phyloP scores from a whole-genome alignment of 2,329 filamentous ascomycete species.

The Fusarium keratoplasticum region DNA sequence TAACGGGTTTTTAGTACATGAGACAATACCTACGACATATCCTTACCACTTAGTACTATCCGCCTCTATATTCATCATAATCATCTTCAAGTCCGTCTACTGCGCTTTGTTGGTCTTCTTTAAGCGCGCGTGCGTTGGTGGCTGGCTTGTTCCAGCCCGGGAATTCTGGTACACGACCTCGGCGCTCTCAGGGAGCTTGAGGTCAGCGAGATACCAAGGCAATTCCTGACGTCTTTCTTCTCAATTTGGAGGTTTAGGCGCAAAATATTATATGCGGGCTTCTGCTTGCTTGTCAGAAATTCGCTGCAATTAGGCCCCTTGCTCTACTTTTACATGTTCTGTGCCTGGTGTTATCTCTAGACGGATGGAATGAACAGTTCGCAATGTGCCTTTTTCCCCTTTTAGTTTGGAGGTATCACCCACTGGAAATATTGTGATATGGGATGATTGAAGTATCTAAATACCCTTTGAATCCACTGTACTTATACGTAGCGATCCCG shows the following conservation, averaged over 20 bases:
- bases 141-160: conserved; percentile 74
- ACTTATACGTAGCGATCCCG: too few species aligned
- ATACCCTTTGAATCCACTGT: too few species aligned
- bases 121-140: conserved; percentile 52
- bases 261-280: not conserved
- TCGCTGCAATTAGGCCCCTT: not conserved
- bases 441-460: too few species aligned
- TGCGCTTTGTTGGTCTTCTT: not conserved
- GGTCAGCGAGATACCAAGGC: not conserved
- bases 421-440: too few species aligned
- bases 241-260: not conserved
- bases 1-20: not conserved
- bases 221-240: not conserved
- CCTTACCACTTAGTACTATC: not conserved
- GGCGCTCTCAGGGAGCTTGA: not conserved
- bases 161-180: conserved; percentile 74
- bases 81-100: not conserved
- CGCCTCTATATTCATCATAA: not conserved
- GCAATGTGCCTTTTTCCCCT: not conserved
- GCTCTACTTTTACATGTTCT: not conserved
- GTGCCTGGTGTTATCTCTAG: not conserved
- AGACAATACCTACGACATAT: not conserved
- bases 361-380: not conserved
- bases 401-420: not conserved
- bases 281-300: not conserved